Base-by-base conservation (phyloP, 2,329 filamentous ascomycete genomes). In the Samsoniella hepiali region DNA sequence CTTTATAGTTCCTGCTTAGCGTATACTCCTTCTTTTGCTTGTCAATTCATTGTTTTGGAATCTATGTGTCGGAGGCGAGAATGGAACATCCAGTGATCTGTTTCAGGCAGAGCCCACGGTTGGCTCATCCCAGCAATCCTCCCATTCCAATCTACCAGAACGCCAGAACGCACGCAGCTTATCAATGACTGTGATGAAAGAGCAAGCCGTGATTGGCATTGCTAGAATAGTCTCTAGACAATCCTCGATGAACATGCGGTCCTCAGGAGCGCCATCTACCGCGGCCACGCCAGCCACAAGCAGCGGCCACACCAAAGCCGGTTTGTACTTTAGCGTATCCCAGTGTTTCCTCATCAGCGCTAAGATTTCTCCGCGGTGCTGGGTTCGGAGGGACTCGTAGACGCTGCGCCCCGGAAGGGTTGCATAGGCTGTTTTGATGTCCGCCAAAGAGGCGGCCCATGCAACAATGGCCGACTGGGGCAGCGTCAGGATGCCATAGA, bases 61-160 rank as follows among this genome's bases (percentile, higher is more conserved):
- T 31, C 15, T 29, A 27, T 5, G 9, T 44, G 27, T n/a, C n/a
- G 2, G n/a, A 44, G 13, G 10, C 10, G 31, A n/a, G 7, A 5
- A 11, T 17, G 7, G 38, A 29, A 11, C 13, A 31, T 11, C 3
- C 11, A 29, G 11, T 6, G 15, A n/a, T 31, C 17, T n/a, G 31
- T 27, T n/a, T 56, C 7, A 58, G 11, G 40, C 55, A 58, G 55
- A 45, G n/a, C 55, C 40, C 40, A 58, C 55, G 31, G 11, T 15
- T 15, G 55, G 55, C 55, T 58, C 55, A 47, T 58, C 55, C 55
- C 55, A 58, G 42, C 55, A 58, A 5, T 58, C 55, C 29, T 58
- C 55, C 55, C 55, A 58, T 9, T 36, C 55, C 22, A 31, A 10
- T 5, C 47, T 58, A 2, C 55, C 55, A 47, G 55, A 58, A n/a